Percentiles rank a stretch among this genome's conserved stretches.
These are phyloP conservation scores for Metarhizium album DNA, from an alignment of 2,329 filamentous ascomycete genomes.

Conservation along the genomic window DNA sequence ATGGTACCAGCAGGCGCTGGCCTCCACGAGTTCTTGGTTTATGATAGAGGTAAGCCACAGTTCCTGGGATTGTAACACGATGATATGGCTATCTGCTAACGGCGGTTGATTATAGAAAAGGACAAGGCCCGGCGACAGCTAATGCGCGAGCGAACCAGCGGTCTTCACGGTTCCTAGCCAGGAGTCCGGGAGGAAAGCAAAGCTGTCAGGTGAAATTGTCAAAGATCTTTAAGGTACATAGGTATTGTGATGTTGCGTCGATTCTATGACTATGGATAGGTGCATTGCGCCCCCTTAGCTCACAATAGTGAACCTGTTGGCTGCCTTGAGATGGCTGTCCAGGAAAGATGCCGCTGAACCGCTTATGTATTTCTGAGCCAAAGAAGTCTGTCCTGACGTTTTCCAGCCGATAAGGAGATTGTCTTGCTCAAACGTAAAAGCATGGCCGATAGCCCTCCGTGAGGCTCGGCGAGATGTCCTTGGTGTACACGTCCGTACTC, in stretches of 20 bases:
- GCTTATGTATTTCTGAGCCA: too few species aligned
- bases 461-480: too few species aligned
- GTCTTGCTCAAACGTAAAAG: too few species aligned
- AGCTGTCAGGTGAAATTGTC: constrained; percentile 1
- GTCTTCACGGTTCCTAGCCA: constrained; percentile 27
- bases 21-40: constrained; percentile 75
- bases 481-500: too few species aligned
- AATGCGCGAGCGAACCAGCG: constrained; percentile 52
- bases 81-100: background rate
- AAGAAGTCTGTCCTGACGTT: too few species aligned
- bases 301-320: too few species aligned
- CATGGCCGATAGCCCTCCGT: too few species aligned
- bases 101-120: constrained; percentile 37
- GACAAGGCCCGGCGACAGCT: constrained; percentile 55
- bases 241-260: background rate
- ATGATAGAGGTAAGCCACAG: constrained; percentile 21
- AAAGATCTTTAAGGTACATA: background rate
- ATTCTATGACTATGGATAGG: constrained; percentile 1
- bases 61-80: background rate
- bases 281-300: background rate
- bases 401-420: too few species aligned
- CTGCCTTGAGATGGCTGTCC: too few species aligned
- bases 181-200: background rate
- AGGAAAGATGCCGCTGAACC: too few species aligned
- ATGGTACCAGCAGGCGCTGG: constrained; percentile 88